A percentile compares a stretch with the other conserved stretches of the same genome.
Evolutionary conservation across 352 stramenopile species (phyloP).

Genomic region (Peronospora destructor): DNA sequence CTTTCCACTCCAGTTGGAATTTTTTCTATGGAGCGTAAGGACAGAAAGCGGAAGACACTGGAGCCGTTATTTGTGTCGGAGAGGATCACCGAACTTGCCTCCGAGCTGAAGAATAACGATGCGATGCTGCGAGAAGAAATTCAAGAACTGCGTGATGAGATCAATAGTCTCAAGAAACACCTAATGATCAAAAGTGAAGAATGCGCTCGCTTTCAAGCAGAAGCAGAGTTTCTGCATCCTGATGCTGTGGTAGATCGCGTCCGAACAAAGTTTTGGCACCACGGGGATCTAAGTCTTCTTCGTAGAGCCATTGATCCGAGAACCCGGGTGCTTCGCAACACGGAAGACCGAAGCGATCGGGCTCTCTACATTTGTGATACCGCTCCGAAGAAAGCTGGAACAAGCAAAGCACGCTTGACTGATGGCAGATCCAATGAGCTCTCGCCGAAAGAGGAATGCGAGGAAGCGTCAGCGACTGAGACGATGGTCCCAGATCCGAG

Average conservation of each 20-base stretch:
- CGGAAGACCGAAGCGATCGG: conserved; percentile 9
- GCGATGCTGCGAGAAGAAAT: conserved; percentile 11
- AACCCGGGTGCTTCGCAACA: conserved; percentile 9
- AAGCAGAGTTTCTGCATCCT: conserved; percentile 16
- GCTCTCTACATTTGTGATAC: conserved; percentile 17
- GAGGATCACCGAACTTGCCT: conserved; percentile 16
- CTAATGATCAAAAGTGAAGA: conserved; percentile 14
- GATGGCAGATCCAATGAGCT: neutral
- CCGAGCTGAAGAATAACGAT: conserved; percentile 10
- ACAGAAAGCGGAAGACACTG: conserved; percentile 19
- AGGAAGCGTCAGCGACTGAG: neutral
- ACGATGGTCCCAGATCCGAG: neutral
- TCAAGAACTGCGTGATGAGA: conserved; percentile 9
- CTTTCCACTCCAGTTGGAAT: neutral
- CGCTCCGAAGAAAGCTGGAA: conserved; percentile 7
- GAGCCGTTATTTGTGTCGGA: conserved; percentile 14
- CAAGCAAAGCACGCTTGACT: neutral
- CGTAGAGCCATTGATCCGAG: conserved; percentile 15
- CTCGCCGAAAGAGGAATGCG: conserved; percentile 9
- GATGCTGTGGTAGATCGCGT: conserved; percentile 25
- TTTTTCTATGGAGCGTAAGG: conserved; percentile 19
- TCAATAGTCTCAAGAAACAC: conserved; percentile 16
- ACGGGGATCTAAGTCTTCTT: conserved; percentile 22
- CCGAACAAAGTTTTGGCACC: conserved; percentile 21
- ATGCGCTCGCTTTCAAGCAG: neutral